phyloP scores from a whole-genome alignment of 139 green algal species.

The Helicosporidium sp. region DNA sequence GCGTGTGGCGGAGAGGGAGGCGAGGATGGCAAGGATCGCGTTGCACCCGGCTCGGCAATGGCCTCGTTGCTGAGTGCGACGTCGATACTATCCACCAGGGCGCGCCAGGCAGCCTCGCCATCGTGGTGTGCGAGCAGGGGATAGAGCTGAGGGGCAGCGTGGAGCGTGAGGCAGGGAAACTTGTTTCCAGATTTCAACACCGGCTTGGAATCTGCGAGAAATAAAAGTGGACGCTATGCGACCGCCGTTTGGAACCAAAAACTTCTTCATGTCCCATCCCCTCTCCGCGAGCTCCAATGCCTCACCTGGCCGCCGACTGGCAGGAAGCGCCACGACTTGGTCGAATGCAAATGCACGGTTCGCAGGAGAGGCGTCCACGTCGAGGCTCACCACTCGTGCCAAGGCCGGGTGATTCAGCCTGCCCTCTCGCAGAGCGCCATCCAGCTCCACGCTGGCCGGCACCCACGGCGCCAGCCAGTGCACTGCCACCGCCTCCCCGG shows the following conservation, averaged over 20 bases:
- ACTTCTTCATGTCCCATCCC: conserved; percentile 14
- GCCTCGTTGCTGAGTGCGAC: background rate
- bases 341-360: conserved; percentile 23
- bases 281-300: conserved; percentile 24
- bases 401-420: too few species aligned
- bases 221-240: background rate
- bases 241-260: background rate
- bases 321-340: conserved; percentile 17
- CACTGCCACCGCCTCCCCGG: conserved; percentile 14
- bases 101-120: background rate
- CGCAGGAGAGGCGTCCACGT: conserved; percentile 22
- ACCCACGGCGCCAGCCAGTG: conserved; percentile 41
- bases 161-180: conserved; percentile 36
- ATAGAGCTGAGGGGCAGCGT: conserved; percentile 20
- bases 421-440: background rate
- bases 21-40: too few species aligned
- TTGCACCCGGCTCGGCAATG: too few species aligned
- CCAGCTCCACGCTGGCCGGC: conserved; percentile 3
- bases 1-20: too few species aligned
- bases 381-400: conserved; percentile 19
- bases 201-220: conserved; percentile 13
- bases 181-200: conserved; percentile 25
- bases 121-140: conserved; percentile 1
- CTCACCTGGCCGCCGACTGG: conserved; percentile 3
- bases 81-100: background rate